Base-by-base conservation (phyloP, 805 yeast species). In the Tetrapisispora arboricola region DNA sequence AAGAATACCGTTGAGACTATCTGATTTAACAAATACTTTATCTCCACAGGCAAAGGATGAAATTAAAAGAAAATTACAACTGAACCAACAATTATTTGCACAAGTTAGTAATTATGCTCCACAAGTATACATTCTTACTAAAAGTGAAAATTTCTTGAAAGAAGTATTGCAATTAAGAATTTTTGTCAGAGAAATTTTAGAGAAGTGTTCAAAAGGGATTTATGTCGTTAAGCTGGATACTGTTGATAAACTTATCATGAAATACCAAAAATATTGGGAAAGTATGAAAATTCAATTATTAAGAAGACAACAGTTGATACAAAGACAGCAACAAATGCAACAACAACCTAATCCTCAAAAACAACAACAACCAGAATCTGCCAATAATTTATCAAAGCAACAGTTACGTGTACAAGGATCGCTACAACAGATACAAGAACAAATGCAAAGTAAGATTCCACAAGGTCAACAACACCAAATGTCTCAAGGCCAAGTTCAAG, bases 101-200 rank as follows among this genome's bases (percentile, higher is more conserved):
- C 72, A 80, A 46, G 80, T 82, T 15, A 94, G 85, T 55, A 80
- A 80, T 45, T 68, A 86, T 32, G 76, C 84, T 31, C 86, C 94
- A 28, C 78, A 83, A 54, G 84, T 84, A 52, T 86, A 75, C 54
- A 72, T 81, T 44, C 67, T 84, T 45, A 82, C 94, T 1, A 77
- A 80, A 50, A 83, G 82, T 57, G 72, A 70, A 37, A 84, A 78
- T 38, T 88, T 84, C 9, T 81, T 94, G 1, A 78, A 76, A 52
- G 74, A 84, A 49, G 72, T 87, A 44, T 70, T 87, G 44, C 88
- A 83, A 55, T 75, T 84, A 70, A 79, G 85, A 60, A 72, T 77
- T 45, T 80, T 85, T 80, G 77, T 84, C 33, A 80, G 77, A 53
- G 82, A 80, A 55, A 82, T 85, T 45, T 63, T 80, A 49, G 92